Base-by-base conservation (phyloP, 192 early-diverging fungal genomes). In the Linnemannia exigua region DNA sequence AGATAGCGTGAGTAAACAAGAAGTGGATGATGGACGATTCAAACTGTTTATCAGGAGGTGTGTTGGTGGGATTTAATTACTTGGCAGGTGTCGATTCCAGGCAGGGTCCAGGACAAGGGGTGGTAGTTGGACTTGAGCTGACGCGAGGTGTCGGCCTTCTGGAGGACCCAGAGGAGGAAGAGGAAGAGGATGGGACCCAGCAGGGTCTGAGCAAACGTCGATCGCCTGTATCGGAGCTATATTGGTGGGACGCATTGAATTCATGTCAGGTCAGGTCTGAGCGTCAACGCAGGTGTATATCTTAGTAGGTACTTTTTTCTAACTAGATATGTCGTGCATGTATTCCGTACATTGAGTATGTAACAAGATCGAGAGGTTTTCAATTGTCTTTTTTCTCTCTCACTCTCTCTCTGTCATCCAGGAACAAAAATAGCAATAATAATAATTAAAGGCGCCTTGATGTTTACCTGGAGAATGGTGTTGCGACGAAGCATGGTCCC, bases 401-500 rank as follows among this genome's bases (percentile, higher is more conserved):
- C n/a, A n/a, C n/a, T n/a, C n/a, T n/a, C n/a, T n/a, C n/a, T 68
- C 9, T 35, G 35, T 37, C 67, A 6, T 44, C 5, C 54, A 58
- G 54, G 54, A 28, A 28, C 54, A 28, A 28, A 7, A 58, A 58
- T 58, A 58, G 14, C 14, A 58, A 58, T 15, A 33, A 3, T n/a
- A n/a, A n/a, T n/a, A n/a, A 25, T 44, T 44, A 9, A 44, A 44
- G n/a, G n/a, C n/a, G n/a, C n/a, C n/a, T n/a, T n/a, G n/a, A n/a
- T n/a, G n/a, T n/a, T 61, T 79, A 95, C 93, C 90, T 94, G 93
- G 73, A 95, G 87, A 37, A 89, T 92, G 17, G 89, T 89, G 82
- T 95, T 95, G 58, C 92, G 71, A 86, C 91, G 91, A 41, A 94
- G 82, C 94, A 95, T 94, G 48, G 93, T 91, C 50, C 80, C 67